Conservation (phyloP, 139 green algal genomes). For the Asterochloris sp. region DNA sequence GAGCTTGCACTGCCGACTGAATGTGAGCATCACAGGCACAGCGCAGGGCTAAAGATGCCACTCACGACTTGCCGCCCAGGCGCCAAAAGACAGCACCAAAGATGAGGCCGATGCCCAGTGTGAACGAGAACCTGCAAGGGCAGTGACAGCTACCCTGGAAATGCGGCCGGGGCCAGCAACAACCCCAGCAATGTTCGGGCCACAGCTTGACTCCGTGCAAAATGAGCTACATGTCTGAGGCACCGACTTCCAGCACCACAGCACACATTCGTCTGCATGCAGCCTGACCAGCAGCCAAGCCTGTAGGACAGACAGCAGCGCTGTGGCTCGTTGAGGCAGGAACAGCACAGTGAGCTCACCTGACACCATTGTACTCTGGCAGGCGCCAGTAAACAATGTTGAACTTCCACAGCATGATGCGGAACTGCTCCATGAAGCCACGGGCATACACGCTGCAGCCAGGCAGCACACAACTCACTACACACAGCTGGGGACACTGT, state of each 20-base stretch:
- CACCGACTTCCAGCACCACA: too few species aligned
- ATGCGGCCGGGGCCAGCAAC: too few species aligned
- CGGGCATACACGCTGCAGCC: constrained; percentile 9
- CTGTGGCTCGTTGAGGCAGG: neutral
- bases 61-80: constrained; percentile 11
- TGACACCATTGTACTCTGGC: constrained; percentile 14
- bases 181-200: too few species aligned
- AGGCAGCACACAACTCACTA: neutral
- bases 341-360: too few species aligned
- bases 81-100: constrained; percentile 37
- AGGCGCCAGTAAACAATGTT: constrained; percentile 5
- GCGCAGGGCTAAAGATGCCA: neutral
- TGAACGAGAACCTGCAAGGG: constrained; percentile 30
- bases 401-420: constrained; percentile 11
- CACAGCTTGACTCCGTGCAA: too few species aligned
- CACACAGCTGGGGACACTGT: neutral
- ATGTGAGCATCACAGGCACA: neutral
- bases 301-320: neutral
- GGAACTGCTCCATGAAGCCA: neutral
- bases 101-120: constrained; percentile 39
- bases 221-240: too few species aligned
- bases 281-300: too few species aligned
- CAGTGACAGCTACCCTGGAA: too few species aligned
- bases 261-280: too few species aligned
- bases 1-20: neutral